Evolutionary conservation across 2,329 filamentous ascomycete genomes (phyloP), one percentile per base, ranked within the genome.

Genomic region (Arthroderma uncinatum): DNA sequence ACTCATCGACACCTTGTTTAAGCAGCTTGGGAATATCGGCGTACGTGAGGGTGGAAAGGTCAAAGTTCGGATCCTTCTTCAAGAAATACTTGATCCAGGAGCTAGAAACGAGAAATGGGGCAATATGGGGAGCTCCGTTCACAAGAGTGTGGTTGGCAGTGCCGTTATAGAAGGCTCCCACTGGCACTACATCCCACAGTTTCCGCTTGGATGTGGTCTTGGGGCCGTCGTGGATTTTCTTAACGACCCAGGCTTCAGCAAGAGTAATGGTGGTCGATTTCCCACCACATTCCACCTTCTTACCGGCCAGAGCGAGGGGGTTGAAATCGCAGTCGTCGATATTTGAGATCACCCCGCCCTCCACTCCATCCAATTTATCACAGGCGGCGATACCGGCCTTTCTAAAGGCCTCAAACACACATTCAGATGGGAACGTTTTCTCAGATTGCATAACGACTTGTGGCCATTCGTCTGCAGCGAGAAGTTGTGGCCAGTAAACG

Each of bases 21-120:
- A 42, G 21, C 9, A 42, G 36, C 14, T 55, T 21, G 19, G 39
- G 54, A 12, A 40, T 12, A 23, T 55, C 37, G n/a, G 36, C 54
- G 39, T 42, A 55, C 6, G 34, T 40, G 37, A 55, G 16, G 12
- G 54, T 55, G 25, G 34, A 12, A 8, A 34, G 39, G 36, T 54
- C 52, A 7, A 37, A 54, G 33, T 54, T 39, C 12, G 33, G 12
- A 33, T 54, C 52, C 21, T 54, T 54, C n/a, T 54, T 37, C 33
- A 54, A 40, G 23, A 54, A 54, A 25, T 9, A 54, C 23, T 34
- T 54, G 33, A 40, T 40, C 33, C 36, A 54, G 16, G 33, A 28
- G 19, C n/a, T 12, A 10, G 8, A 6, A 5, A 54, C 33, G 5
- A 10, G n/a, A 10, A 25, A 37, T 10, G 52, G 52, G 10, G 9